phyloP scores from a whole-genome alignment of 2,329 filamentous ascomycete species.

The Aspergillus ruber region DNA sequence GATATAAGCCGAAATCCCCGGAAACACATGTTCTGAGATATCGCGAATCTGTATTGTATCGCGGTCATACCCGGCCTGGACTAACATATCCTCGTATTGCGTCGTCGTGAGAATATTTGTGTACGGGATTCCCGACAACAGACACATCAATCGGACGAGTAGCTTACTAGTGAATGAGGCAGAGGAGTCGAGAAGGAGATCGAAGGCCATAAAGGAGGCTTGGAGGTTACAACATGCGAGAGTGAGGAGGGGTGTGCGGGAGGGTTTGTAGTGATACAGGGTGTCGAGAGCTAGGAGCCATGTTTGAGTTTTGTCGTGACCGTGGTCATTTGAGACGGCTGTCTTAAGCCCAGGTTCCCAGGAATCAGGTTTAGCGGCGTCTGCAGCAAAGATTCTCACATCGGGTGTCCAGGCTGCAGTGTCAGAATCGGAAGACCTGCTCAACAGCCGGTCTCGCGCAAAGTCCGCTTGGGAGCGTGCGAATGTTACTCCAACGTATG shows the following conservation, averaged over 20 bases:
- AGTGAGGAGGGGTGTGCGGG: slow-evolving; percentile 42
- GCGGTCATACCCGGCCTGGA: slow-evolving; percentile 43
- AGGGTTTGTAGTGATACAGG: slow-evolving; percentile 53
- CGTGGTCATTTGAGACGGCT: slow-evolving; percentile 3
- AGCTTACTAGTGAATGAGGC: slow-evolving; percentile 22
- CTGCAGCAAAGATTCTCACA: slow-evolving; percentile 39
- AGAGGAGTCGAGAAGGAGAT: slow-evolving; percentile 39
- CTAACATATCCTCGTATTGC: slow-evolving; percentile 43
- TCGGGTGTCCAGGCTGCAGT: background rate
- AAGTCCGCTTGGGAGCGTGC: slow-evolving; percentile 41
- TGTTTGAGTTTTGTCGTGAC: slow-evolving; percentile 17
- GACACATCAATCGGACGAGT: slow-evolving; percentile 38
- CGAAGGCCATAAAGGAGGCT: slow-evolving; percentile 51
- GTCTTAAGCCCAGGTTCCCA: slow-evolving; percentile 33
- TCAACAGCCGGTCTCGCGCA: slow-evolving; percentile 14
- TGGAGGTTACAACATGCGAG: slow-evolving; percentile 36
- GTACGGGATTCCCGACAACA: slow-evolving; percentile 45
- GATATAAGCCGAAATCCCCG: slow-evolving; percentile 43
- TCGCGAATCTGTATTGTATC: slow-evolving; percentile 42
- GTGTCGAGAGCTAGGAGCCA: slow-evolving; percentile 54
- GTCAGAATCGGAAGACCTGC: background rate
- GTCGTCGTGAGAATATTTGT: slow-evolving; percentile 43
- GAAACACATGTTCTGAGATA: slow-evolving; percentile 50
- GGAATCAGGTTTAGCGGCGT: slow-evolving; percentile 43
- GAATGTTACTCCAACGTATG: slow-evolving; percentile 51